Base-by-base conservation (phyloP, 352 stramenopile genomes). In the Pythium apleroticum region DNA sequence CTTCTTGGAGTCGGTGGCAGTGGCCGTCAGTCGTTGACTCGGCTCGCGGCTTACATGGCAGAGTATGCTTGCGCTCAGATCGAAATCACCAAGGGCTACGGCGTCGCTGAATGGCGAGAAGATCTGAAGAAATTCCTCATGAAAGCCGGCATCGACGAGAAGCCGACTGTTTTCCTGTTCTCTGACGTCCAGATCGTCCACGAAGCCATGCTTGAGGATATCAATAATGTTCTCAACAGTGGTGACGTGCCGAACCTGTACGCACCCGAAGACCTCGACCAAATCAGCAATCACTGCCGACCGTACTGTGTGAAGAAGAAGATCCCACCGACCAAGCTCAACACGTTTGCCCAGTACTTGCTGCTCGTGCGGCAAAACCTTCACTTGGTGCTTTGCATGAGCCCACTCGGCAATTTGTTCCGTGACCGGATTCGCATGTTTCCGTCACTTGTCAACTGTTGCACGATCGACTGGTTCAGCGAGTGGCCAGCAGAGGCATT, bases 181-280 rank as follows among this genome's bases (percentile, higher is more conserved):
- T 98, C 90, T 0, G 95, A 98, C 64, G 96, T 97, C 2, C 91
- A 97, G 69, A 97, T 98, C 55, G 89, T 98, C 6, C 78, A 98
- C 52, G 95, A 98, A 63, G 87, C 89, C 11, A 98, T 98, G 93
- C 67, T 98, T 3, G 95, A 98, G 73, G 95, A 98, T 68, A 93
- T 98, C 58, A 98, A 98, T 74, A 97, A 91, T 65, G 87, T 98
- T 4, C 77, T 98, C 1, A 98, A 98, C 76, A 97, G 89, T 24
- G 95, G 95, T 19, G 94, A 98, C 50, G 88, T 98, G 0, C 95
- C 95, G 1, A 98, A 98, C 57, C 66, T 98, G 57, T 98, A 98
- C 60, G 89, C 74, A 0, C 63, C 84, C 0, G 95, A 98, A 67
- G 95, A 98, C 46, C 70, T 98, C 53, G 95, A 98, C 49, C 74